These are phyloP conservation scores for Exsudoporus frostii DNA, from an alignment of 768 basidiomycete species.

Conservation along the genomic window DNA sequence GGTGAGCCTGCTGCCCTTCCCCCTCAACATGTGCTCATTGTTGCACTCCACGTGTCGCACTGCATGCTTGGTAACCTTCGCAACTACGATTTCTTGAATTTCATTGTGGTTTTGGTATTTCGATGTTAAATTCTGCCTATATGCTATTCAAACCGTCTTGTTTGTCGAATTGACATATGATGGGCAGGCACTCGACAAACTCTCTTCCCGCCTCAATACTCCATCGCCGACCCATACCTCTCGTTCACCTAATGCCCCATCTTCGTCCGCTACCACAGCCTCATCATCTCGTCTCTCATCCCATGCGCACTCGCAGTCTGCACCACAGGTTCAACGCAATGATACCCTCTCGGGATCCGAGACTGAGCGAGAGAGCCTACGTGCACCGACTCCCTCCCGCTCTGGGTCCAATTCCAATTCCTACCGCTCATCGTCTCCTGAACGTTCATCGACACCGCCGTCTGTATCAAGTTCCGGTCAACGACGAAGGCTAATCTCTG, in stretches of 20 bases:
- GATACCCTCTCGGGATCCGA: slow-evolving; percentile 69
- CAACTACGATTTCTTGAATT: neutral
- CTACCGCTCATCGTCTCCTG: slow-evolving; percentile 39
- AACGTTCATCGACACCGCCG: slow-evolving; percentile 38
- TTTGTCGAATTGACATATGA: neutral
- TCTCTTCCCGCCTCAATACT: slow-evolving; percentile 56
- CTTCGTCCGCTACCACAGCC: slow-evolving; percentile 36
- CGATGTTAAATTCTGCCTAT: slow-evolving; percentile 11
- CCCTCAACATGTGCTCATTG: slow-evolving; percentile 21
- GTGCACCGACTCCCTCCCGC: slow-evolving; percentile 31
- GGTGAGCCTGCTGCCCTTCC: slow-evolving; percentile 42
- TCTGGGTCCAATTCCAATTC: slow-evolving; percentile 29
- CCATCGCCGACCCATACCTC: slow-evolving; percentile 48
- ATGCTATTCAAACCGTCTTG: slow-evolving; percentile 15
- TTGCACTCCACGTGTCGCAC: slow-evolving; percentile 31
- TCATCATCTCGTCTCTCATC: slow-evolving; percentile 37
- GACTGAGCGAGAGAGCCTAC: slow-evolving; percentile 67
- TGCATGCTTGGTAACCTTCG: slow-evolving; percentile 18
- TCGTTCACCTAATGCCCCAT: slow-evolving; percentile 34
- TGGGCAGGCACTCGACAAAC: slow-evolving; percentile 62
- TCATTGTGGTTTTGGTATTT: slow-evolving; percentile 3
- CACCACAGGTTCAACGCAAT: slow-evolving; percentile 25
- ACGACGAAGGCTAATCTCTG: slow-evolving; percentile 46
- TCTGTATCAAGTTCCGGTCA: slow-evolving; percentile 20
- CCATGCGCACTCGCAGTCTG: slow-evolving; percentile 29